phyloP scores from a whole-genome alignment of 306 rosid species.

The Castanospermum australe region DNA sequence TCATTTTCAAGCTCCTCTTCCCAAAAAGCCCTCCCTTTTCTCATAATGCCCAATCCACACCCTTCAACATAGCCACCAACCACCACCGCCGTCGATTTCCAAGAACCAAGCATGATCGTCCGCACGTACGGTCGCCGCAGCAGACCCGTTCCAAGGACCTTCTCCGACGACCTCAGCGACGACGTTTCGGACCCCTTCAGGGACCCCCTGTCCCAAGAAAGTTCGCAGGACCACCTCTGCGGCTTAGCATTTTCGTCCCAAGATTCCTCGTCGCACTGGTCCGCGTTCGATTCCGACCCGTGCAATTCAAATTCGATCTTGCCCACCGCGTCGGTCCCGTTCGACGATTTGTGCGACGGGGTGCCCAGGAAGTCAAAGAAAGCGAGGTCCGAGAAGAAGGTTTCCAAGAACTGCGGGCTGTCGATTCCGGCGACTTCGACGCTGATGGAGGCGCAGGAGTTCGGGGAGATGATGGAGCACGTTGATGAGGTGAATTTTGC shows the following conservation, averaged over 20 bases:
- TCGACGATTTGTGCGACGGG: constrained; percentile 44
- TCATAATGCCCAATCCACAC: constrained; percentile 10
- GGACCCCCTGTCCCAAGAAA: constrained; percentile 59
- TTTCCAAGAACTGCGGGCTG: constrained; percentile 18
- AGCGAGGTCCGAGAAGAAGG: constrained; percentile 28
- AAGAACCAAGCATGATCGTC: constrained; percentile 63
- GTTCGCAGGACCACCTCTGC: constrained; percentile 39
- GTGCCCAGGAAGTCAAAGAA: constrained; percentile 68
- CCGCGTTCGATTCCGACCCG: constrained; percentile 75
- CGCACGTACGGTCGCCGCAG: constrained; percentile 94
- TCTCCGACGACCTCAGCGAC: constrained; percentile 63
- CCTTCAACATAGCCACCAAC: constrained; percentile 15
- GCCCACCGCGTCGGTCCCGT: constrained; percentile 30
- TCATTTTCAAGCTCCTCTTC: neutral
- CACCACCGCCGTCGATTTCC: constrained; percentile 3
- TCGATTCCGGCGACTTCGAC: constrained; percentile 76
- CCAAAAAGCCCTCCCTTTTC: constrained; percentile 36
- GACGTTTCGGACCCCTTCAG: constrained; percentile 56
- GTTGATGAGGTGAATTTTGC: constrained; percentile 81
- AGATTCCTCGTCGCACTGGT: constrained; percentile 77
- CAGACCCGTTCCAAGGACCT: constrained; percentile 56
- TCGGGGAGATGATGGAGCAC: constrained; percentile 99
- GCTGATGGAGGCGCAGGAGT: constrained; percentile 98
- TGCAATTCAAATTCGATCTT: constrained; percentile 38
- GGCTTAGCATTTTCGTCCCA: constrained; percentile 74